Percentiles rank a stretch among this genome's conserved stretches.
Conservation (phyloP, 805 yeast species). For the Metschnikowia gruessii region DNA sequence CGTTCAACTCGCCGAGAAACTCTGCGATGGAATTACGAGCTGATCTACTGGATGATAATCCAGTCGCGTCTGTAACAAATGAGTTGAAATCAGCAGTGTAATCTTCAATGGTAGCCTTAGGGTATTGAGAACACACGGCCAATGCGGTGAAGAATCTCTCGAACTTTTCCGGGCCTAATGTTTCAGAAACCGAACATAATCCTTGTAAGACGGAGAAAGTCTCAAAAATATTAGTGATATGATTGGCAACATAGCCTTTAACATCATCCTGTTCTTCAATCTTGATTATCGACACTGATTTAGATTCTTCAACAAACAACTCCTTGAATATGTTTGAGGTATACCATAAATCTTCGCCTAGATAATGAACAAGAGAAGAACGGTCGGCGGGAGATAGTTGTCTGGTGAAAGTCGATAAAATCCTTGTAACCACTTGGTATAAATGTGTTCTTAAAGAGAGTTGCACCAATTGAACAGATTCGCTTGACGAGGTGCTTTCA, state of each 20-base stretch:
- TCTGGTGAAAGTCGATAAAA: constrained; percentile 31
- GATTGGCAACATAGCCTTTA: constrained; percentile 16
- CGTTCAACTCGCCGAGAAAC: constrained; percentile 49
- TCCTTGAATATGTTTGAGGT: constrained; percentile 16
- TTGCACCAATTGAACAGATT: constrained; percentile 14
- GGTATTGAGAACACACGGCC: constrained; percentile 38
- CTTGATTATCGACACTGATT: constrained; percentile 2
- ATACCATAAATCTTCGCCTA: constrained; percentile 26
- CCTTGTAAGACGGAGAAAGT: constrained; percentile 32
- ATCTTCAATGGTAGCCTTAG: constrained; percentile 41
- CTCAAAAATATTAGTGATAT: constrained; percentile 33
- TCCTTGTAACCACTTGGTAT: constrained; percentile 25
- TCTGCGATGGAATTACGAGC: constrained; percentile 64
- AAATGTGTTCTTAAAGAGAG: constrained; percentile 27
- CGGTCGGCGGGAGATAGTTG: constrained; percentile 22
- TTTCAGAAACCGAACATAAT: constrained; percentile 20
- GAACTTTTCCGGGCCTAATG: constrained; percentile 15
- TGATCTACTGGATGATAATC: constrained; percentile 48
- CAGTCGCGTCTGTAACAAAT: constrained; percentile 73
- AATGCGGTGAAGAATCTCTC: constrained; percentile 27
- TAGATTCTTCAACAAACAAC: constrained; percentile 13
- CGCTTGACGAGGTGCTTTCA: not conserved
- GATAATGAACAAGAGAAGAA: constrained; percentile 12
- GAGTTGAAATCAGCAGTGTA: constrained; percentile 63
- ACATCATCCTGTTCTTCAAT: constrained; percentile 22